These are phyloP conservation scores for Acer campestre DNA, from an alignment of 345 rosid genomes.

Conservation along the genomic window DNA sequence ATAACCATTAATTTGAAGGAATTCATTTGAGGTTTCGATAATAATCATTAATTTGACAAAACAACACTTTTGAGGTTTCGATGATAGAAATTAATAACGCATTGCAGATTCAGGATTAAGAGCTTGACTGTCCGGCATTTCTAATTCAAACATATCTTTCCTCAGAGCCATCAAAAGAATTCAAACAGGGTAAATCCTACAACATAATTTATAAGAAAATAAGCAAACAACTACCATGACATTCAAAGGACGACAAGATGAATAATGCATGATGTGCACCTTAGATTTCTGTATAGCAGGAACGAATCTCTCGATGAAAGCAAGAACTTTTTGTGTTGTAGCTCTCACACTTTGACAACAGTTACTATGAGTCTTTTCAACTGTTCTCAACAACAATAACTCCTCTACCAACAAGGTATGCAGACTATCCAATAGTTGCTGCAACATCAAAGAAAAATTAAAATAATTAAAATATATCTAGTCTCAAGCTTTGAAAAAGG, in stretches of 20 bases:
- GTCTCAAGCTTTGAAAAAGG: neutral
- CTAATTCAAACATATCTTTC: constrained; percentile 40
- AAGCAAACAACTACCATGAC: constrained; percentile 18
- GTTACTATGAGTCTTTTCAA: constrained; percentile 54
- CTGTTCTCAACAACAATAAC: constrained; percentile 55
- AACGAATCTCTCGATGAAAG: constrained; percentile 55
- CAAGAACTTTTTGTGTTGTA: constrained; percentile 45
- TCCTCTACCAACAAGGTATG: constrained; percentile 57
- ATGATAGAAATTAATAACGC: constrained; percentile 5
- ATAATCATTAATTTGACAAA: too few relatives aligned
- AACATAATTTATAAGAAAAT: constrained; percentile 22
- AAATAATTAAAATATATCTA: neutral
- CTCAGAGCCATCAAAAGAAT: constrained; percentile 33
- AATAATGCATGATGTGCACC: constrained; percentile 43
- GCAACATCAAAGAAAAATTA: constrained; percentile 27
- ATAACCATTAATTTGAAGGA: too few relatives aligned
- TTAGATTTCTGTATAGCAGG: constrained; percentile 61
- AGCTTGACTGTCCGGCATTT: constrained; percentile 41
- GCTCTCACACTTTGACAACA: constrained; percentile 58
- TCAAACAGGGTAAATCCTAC: constrained; percentile 56
- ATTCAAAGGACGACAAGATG: constrained; percentile 6
- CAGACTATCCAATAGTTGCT: constrained; percentile 77
- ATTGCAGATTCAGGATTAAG: constrained; percentile 56
- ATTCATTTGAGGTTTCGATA: too few relatives aligned
- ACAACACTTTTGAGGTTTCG: too few relatives aligned